Base-by-base conservation (phyloP, 768 basidiomycete species). In the Kwoniella mangroviensis region DNA sequence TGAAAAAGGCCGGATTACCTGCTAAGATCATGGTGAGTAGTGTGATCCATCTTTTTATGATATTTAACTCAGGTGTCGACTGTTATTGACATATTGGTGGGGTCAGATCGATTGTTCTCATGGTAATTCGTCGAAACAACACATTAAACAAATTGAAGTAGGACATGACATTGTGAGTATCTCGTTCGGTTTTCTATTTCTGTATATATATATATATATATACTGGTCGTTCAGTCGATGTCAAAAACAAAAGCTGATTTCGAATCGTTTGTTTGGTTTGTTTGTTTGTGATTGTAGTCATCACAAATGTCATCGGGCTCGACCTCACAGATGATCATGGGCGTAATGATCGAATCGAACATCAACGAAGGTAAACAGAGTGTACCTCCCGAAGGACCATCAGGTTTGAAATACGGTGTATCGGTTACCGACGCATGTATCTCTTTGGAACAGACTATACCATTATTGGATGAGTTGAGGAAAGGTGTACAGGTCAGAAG, bases 321-420 rank as follows among this genome's bases (percentile, higher is more conserved):
- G 1, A 75, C 77, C 9, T 54, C 65, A 22, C 67, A 69, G 68
- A 86, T 87, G 76, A 91, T 99, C 83, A 92, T 92, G 4, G 96
- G 96, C 56, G 93, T 98, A 67, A 98, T 99, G 96, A 88, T 99
- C 81, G 96, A 99, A 85, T 92, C 91, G 13, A 91, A 98, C 83
- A 90, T 99, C 84, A 90, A 92, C 79, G 91, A 90, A 60, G 96
- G 96, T 21, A 86, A 90, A 69, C 96, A 99, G 85, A 91, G 94
- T 75, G 91, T 96, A 15, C 94, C 96, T 2, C 73, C 86, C 2
- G 85, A 84, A 63, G 85, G 94, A 7, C 90, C 91, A 0, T 73
- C 84, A 19, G 87, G 81, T 3, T 68, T 83, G 41, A 82, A 83
- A 68, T 83, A 83, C 75, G 82, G 81, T 59, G 79, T 83, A 1